Base-by-base conservation (phyloP, 2,329 filamentous ascomycete genomes). In the Verticillium albo-atrum region DNA sequence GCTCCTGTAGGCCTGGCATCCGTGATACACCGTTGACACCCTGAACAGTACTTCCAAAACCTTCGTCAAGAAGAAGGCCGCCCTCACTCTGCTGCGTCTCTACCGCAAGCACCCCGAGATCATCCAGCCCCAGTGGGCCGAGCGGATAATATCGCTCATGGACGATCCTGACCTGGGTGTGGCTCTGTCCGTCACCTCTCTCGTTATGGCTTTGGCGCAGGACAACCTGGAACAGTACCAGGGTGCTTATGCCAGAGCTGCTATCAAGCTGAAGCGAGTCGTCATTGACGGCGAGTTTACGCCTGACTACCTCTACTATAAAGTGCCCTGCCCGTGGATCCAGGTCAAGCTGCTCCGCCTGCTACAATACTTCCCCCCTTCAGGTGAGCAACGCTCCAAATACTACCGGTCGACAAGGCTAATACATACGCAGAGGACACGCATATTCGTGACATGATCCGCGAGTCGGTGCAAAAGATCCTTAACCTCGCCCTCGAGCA, bases 31-130 rank as follows among this genome's bases (percentile, higher is more conserved):
- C n/a, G n/a, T n/a, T 56, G 42, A 60, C 35, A n/a, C n/a, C 7
- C 3, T 27, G 27, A 25, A 10, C 25, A 80, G 79, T 54, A 81
- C 80, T 7, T 98, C 94, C 1, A 99, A 98, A 75, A 88, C 95
- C 0, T 99, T 99, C 67, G 95, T 99, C 61, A 99, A 99, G 83
- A 99, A 99, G 79, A 99, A 99, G 82, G 94, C 95, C 1, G 95
- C 95, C 6, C 80, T 99, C 57, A 99, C 95, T 0, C 82, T 99
- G 35, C 85, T 99, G 58, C 90, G 95, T 58, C 78, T 99, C 6
- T 99, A 98, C 76, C 90, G 95, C 67, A 99, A 99, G 78, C 88
- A 93, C 69, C 92, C 94, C 1, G 89, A 88, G 64, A 97, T 99
- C 65, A 90, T 99, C 26, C 93, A 97, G 70, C 90, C 92, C 30